These are phyloP conservation scores for Stereum hirsutum DNA, from an alignment of 1,284 basidiomycete species.

Conservation along the genomic window DNA sequence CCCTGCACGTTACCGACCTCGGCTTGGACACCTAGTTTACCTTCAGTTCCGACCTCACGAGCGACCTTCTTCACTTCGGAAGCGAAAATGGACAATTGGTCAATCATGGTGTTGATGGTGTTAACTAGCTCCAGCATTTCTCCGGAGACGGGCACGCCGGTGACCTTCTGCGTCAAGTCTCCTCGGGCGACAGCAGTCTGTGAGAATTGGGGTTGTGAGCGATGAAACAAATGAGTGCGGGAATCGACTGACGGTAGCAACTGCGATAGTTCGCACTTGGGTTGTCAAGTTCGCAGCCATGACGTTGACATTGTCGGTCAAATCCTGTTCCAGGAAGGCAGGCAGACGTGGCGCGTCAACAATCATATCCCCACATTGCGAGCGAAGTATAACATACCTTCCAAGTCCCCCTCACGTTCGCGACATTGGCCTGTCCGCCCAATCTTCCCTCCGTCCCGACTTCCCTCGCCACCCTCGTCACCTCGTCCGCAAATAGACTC, in stretches of 20 bases:
- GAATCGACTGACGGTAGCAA: conserved; percentile 52
- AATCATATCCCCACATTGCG: neutral
- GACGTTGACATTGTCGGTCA: conserved; percentile 91
- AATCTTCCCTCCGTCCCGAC: conserved; percentile 89
- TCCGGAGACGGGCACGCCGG: conserved; percentile 86
- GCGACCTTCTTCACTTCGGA: conserved; percentile 95
- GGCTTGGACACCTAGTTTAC: conserved; percentile 95
- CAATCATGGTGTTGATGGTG: conserved; percentile 96
- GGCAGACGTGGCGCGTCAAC: neutral
- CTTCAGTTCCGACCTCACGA: conserved; percentile 91
- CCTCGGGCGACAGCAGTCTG: conserved; percentile 91
- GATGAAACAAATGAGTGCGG: conserved; percentile 10
- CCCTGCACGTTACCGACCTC: conserved; percentile 97
- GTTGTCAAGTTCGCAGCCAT: conserved; percentile 86
- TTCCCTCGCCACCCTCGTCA: conserved; percentile 81
- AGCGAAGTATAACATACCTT: conserved; percentile 42
- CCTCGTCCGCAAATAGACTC: conserved; percentile 83
- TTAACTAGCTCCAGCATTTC: conserved; percentile 93
- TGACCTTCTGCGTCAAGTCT: conserved; percentile 91
- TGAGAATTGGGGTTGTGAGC: conserved; percentile 5
- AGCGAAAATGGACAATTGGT: conserved; percentile 90
- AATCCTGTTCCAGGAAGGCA: conserved; percentile 34
- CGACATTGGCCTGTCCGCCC: conserved; percentile 81
- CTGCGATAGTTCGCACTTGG: conserved; percentile 92
- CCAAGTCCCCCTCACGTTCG: conserved; percentile 96